Base-by-base conservation (phyloP, 192 early-diverging fungal genomes). In the Spizellomyces sp. region DNA sequence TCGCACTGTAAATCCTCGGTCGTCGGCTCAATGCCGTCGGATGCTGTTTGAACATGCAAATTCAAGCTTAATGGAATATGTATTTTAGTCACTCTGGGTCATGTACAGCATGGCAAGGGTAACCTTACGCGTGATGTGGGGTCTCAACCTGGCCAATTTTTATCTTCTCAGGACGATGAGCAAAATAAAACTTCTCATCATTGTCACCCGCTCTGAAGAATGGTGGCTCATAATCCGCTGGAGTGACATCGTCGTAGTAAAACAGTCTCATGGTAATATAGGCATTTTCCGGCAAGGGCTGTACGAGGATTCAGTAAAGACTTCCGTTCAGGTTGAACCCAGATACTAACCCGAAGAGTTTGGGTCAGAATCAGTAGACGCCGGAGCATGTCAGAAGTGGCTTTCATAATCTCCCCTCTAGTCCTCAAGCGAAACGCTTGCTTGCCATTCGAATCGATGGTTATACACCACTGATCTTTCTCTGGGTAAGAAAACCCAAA, bases 231-330 rank as follows among this genome's bases (percentile, higher is more conserved):
- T 87, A 87, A 15, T 86, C 82, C 14, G 45, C 9, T 8, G 85
- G 85, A 3, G 84, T 87, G 27, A 80, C 59, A 27, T 86, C 70
- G 50, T 87, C 83, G 73, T 81, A 85, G 70, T 85, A 85, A 66
- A 77, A 80, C 8, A 85, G 72, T 67, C 81, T 84, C 63, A 83
- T 80, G 6, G 70, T 82, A 48, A 86, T 56, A 63, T 78, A 78
- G 17, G 71, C 77, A 27, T 74, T 73, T 42, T 64, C 73, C 14
- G 81, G 81, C 6, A 82, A 56, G 48, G 81, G 68, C 80, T 82
- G 43, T 36, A 36, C 27, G 27, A 9, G 64, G 6, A 61, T 41
- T 41, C 12, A 36, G 8, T 67, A 17, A n/a, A 9, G 41, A 61
- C 12, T 19, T 61, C 59, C 14, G 22, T 61, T 61, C 14, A 14